Conservation (phyloP, 2,329 filamentous ascomycete species). For the Falciphora oryzae region DNA sequence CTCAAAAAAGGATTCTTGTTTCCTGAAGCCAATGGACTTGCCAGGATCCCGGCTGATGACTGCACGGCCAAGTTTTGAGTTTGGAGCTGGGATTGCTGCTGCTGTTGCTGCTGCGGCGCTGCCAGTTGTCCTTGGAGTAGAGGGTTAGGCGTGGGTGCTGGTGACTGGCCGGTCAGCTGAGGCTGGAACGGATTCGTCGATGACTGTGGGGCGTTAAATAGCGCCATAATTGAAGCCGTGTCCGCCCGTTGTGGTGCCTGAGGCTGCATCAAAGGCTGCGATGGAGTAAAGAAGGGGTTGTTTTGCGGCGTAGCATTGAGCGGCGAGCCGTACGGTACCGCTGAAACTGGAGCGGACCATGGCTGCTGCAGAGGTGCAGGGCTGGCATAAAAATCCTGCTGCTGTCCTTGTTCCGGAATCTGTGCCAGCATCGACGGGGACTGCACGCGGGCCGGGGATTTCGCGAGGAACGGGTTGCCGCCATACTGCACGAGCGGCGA, state of each 20-base stretch:
- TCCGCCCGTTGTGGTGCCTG: conserved; percentile 48
- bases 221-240: conserved; percentile 68
- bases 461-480: conserved; percentile 41
- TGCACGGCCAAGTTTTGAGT: conserved; percentile 11
- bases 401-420: conserved; percentile 44
- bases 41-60: conserved; percentile 5
- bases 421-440: conserved; percentile 41
- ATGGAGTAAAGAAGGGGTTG: conserved; percentile 27
- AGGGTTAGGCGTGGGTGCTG: conserved; percentile 23
- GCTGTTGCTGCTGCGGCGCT: conserved; percentile 25
- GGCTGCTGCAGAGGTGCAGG: conserved; percentile 12
- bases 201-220: conserved; percentile 57
- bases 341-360: conserved; percentile 9
- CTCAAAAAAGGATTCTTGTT: conserved; percentile 55
- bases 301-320: conserved; percentile 10
- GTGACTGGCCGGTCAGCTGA: conserved; percentile 15
- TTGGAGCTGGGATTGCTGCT: conserved; percentile 17
- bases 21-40: conserved; percentile 20
- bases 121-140: conserved; percentile 13
- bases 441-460: conserved; percentile 45
- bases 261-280: conserved; percentile 18
- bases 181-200: conserved; percentile 32
- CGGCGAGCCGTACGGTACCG: conserved; percentile 8
- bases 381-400: conserved; percentile 34
- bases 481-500: conserved; percentile 22